A percentile compares a stretch with the other conserved stretches of the same genome.
These are phyloP conservation scores for Astraeus odoratus DNA, from an alignment of 768 basidiomycete species.

Conservation along the genomic window DNA sequence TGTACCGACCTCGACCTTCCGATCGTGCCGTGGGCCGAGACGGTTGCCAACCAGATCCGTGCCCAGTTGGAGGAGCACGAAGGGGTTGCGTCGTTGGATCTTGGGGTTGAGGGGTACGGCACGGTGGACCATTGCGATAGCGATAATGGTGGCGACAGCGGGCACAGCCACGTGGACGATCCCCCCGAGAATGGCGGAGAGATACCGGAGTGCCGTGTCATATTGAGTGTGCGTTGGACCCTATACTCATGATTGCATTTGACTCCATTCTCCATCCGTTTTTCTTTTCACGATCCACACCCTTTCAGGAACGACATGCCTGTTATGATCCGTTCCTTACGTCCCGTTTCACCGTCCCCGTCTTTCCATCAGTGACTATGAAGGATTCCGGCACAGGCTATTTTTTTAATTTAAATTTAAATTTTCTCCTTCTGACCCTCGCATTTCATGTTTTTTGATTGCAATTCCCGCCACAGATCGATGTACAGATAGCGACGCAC, in stretches of 20 bases:
- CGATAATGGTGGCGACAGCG: slow-evolving; percentile 38
- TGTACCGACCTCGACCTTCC: slow-evolving; percentile 85
- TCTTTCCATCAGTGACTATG: no score
- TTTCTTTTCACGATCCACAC: slow-evolving; percentile 7
- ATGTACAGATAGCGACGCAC: slow-evolving; percentile 90
- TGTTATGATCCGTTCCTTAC: slow-evolving; percentile 1
- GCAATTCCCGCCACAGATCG: slow-evolving; percentile 53
- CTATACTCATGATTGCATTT: neutral
- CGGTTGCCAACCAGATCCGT: slow-evolving; percentile 79
- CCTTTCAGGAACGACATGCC: no score
- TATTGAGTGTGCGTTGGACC: slow-evolving; percentile 59
- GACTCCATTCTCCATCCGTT: slow-evolving; percentile 1
- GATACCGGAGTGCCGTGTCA: slow-evolving; percentile 72
- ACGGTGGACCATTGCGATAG: slow-evolving; percentile 9
- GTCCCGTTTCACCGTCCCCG: neutral
- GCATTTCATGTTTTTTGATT: neutral
- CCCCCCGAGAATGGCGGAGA: slow-evolving; percentile 40
- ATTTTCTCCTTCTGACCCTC: neutral
- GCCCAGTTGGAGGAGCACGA: slow-evolving; percentile 90
- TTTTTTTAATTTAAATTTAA: no score
- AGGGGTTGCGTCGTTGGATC: slow-evolving; percentile 70
- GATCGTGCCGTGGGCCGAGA: slow-evolving; percentile 56
- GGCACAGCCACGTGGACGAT: slow-evolving; percentile 15
- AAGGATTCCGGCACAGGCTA: no score
- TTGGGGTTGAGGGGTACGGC: slow-evolving; percentile 36